These are phyloP conservation scores for Blastobotrys attinorum DNA, from an alignment of 805 yeast genomes.

Conservation along the genomic window DNA sequence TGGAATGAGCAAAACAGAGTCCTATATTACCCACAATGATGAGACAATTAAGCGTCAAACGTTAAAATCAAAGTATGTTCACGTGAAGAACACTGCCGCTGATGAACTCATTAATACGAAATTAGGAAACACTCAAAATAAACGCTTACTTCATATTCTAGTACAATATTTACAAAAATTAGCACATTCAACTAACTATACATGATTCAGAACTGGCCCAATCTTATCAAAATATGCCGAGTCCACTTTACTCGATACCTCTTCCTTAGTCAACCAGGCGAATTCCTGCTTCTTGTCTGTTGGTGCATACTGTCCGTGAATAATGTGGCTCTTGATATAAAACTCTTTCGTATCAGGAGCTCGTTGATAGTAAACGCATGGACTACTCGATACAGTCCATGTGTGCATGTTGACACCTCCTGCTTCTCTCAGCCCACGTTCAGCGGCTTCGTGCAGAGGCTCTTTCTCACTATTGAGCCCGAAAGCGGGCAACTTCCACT, in stretches of 20 bases:
- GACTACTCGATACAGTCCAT: constrained; percentile 87
- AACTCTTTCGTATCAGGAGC: constrained; percentile 42
- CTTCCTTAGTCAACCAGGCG: constrained; percentile 83
- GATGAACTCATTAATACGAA: too few relatives aligned
- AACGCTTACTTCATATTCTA: too few relatives aligned
- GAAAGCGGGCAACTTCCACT: constrained; percentile 88
- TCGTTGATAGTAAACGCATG: constrained; percentile 61
- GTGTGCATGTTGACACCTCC: constrained; percentile 77
- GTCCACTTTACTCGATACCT: constrained; percentile 48
- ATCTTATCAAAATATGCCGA: constrained; percentile 50
- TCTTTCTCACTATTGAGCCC: constrained; percentile 33
- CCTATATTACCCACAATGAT: too few relatives aligned
- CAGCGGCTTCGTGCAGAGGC: constrained; percentile 67
- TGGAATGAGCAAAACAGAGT: too few relatives aligned
- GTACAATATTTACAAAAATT: too few relatives aligned
- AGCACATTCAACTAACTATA: constrained; percentile 8
- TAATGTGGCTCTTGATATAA: constrained; percentile 76
- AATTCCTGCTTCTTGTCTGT: constrained; percentile 39
- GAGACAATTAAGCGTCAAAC: too few relatives aligned
- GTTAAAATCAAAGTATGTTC: too few relatives aligned
- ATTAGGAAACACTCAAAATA: too few relatives aligned
- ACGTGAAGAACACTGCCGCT: too few relatives aligned
- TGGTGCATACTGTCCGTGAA: constrained; percentile 68
- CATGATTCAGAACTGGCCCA: constrained; percentile 18
- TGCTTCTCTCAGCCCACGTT: constrained; percentile 55